Base-by-base conservation (phyloP, 176 grass and related monocot species). In the Dactylis glomerata region DNA sequence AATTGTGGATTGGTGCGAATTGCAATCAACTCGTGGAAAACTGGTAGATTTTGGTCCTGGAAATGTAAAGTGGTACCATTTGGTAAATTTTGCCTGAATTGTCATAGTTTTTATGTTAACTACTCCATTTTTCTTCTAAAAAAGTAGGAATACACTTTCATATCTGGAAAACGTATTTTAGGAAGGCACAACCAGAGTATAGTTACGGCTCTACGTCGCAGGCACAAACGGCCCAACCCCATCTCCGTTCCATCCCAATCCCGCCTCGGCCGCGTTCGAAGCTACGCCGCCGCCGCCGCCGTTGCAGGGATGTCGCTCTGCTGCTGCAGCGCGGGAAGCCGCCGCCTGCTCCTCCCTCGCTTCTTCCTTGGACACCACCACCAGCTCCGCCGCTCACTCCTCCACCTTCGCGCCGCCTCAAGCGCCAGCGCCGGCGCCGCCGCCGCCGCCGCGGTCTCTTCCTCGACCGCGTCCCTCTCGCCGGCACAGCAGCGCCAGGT, bases 401-500 rank as follows among this genome's bases (percentile, higher is more conserved):
- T 86, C 66, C 49, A 32, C 37, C 66, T 49, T n/a, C 78, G 56
- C 41, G 76, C 63, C 16, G 14, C 27, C 46, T 7, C 68, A 10
- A 65, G 24, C 62, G 75, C 37, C 28, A 27, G 88, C 27, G 8
- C 66, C 19, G 23, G 24, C 62, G 75, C 37, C 28, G 33, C 30
- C 62, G 75, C 37, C 28, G 33, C 91, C 27, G 8, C 66, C 19
- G 23, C 76, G 22, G 20, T 75, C 36, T 12, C 87, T 1, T 13
- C 77, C 44, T 17, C 78, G 37, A 22, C 80, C 9, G 0, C 76
- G 2, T 31, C 83, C 46, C 89, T 96, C 75, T 91, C 91, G 51
- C 55, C 87, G n/a, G 70, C 40, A 49, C 93, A 94, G 88, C 89
- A 82, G 89, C 86, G 82, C 32, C 96, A 96, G 80, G 89, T 99